These are phyloP conservation scores for Lyophyllum semitale DNA, from an alignment of 768 basidiomycete species.

Conservation along the genomic window DNA sequence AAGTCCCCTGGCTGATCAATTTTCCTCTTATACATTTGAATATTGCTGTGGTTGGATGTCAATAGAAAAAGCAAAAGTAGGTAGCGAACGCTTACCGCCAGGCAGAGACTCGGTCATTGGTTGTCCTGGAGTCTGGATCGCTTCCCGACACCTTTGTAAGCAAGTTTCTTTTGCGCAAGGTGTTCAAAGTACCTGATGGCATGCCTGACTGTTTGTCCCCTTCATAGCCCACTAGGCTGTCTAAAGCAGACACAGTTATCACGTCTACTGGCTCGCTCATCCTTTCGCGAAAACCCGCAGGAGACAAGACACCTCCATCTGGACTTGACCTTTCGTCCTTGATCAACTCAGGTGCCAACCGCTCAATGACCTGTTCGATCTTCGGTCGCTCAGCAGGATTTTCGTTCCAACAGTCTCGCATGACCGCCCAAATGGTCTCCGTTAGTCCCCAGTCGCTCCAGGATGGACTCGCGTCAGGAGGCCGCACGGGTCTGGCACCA, in stretches of 20 bases:
- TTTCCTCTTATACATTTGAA: slow-evolving; percentile 99
- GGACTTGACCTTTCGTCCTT: not conserved
- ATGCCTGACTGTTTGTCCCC: no score
- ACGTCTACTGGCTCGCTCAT: not conserved
- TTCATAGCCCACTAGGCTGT: no score
- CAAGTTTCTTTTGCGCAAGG: no score
- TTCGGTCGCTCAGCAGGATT: not conserved
- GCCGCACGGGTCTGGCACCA: no score
- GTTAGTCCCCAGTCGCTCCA: not conserved
- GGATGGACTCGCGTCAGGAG: not conserved
- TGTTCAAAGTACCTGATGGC: no score
- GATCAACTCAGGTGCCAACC: not conserved
- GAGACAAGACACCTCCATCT: not conserved
- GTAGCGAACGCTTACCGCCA: slow-evolving; percentile 56
- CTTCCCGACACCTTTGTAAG: no score
- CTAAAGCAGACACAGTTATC: no score
- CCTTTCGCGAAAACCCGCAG: not conserved
- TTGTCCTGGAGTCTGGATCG: no score
- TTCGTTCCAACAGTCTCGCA: not conserved
- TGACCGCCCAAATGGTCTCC: not conserved
- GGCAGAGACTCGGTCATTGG: no score
- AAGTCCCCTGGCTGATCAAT: slow-evolving; percentile 95
- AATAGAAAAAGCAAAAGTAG: slow-evolving; percentile 11
- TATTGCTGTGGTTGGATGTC: slow-evolving; percentile 54
- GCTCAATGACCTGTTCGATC: not conserved